Evolutionary conservation across 306 rosid species (phyloP).

Genomic region (Citrullus amarus): DNA sequence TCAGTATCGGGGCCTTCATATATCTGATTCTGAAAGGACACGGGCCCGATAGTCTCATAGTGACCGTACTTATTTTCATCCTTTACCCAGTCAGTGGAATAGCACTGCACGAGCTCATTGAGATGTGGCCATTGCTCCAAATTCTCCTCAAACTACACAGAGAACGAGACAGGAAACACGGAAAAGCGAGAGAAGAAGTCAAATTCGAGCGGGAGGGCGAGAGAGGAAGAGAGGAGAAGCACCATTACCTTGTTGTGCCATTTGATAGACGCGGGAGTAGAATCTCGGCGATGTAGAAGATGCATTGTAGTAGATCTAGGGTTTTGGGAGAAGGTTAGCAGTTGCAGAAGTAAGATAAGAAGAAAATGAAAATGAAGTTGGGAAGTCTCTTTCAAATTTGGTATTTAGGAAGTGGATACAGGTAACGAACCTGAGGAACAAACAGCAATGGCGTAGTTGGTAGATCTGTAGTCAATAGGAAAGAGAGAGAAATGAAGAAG

Average conservation of each 20-base stretch:
- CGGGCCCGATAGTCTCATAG: constrained; percentile 54
- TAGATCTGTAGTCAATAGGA: constrained; percentile 34
- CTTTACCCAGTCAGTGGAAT: constrained; percentile 91
- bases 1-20: constrained; percentile 98
- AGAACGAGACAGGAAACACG: background rate
- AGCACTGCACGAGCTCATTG: constrained; percentile 88
- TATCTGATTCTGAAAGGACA: constrained; percentile 74
- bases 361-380: background rate
- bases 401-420: background rate
- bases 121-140: constrained; percentile 99
- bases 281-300: constrained; percentile 90
- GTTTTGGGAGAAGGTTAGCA: constrained; percentile 19
- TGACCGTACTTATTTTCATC: constrained; percentile 94
- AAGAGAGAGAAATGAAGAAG: background rate
- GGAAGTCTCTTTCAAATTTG: constrained; percentile 9
- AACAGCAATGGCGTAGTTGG: constrained; percentile 30
- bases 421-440: background rate
- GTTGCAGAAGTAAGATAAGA: background rate
- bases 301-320: constrained; percentile 96
- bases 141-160: constrained; percentile 71
- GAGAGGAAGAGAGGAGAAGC: background rate
- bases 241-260: constrained; percentile 83
- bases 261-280: constrained; percentile 63
- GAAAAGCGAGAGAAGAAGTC: background rate
- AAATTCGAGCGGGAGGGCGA: background rate